phyloP scores from a whole-genome alignment of 306 rosid genomes.

The Castanea crenata region DNA sequence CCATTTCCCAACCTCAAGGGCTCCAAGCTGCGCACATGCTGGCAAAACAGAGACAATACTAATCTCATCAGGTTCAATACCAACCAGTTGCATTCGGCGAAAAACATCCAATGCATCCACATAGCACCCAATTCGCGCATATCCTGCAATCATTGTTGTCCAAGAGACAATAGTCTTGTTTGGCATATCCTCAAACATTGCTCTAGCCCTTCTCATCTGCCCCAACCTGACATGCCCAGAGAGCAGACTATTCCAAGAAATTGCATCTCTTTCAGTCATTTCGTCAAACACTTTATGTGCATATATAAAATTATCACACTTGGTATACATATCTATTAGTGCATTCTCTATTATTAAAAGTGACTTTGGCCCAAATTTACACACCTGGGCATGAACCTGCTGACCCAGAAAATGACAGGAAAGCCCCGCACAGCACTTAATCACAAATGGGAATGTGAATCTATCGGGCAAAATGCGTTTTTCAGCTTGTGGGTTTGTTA shows the following conservation, averaged over 20 bases:
- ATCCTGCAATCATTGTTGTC: conserved; percentile 78
- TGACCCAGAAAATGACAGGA: conserved; percentile 40
- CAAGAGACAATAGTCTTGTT: conserved; percentile 71
- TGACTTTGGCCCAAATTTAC: conserved; percentile 49
- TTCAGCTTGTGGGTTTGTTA: conserved; percentile 20
- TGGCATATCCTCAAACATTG: conserved; percentile 67
- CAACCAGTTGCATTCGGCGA: conserved; percentile 62
- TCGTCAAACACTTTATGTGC: conserved; percentile 58
- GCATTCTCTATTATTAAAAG: conserved; percentile 54
- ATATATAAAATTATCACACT: conserved; percentile 46
- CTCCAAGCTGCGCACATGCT: conserved; percentile 76
- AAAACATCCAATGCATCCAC: conserved; percentile 63
- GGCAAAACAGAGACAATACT: conserved; percentile 70
- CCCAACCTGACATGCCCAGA: conserved; percentile 62
- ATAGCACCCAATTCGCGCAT: conserved; percentile 47
- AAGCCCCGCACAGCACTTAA: conserved; percentile 62
- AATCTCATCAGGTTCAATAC: conserved; percentile 70
- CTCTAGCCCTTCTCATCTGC: conserved; percentile 54
- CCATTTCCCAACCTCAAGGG: conserved; percentile 84
- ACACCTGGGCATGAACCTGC: conserved; percentile 63
- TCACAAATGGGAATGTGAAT: conserved; percentile 71
- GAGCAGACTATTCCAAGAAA: conserved; percentile 73
- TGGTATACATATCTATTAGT: conserved; percentile 55
- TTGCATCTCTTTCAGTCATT: conserved; percentile 54
- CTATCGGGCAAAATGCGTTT: conserved; percentile 39